Evolutionary conservation across 31 red algal genomes (phyloP).

Genomic region (Asparagopsis taxiformis): DNA sequence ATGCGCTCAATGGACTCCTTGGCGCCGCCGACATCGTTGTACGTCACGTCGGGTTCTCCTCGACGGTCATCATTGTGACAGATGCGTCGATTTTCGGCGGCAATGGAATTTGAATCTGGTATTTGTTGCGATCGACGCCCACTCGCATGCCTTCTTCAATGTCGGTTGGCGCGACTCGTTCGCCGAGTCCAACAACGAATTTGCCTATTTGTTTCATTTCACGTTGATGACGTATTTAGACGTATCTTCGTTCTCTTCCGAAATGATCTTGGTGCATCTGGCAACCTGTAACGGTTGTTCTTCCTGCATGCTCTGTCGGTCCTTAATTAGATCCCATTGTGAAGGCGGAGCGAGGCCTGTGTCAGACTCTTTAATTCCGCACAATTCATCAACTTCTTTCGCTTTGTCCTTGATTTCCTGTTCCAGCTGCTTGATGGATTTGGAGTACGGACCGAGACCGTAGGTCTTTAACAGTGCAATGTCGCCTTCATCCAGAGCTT

Average conservation of each 20-base stretch:
- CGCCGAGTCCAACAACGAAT: conserved; percentile 96
- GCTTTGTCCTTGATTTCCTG: conserved; percentile 96
- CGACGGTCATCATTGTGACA: conserved; percentile 99
- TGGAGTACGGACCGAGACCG: conserved; percentile 95
- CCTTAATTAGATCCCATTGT: conserved; percentile 97
- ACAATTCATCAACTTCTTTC: conserved; percentile 90
- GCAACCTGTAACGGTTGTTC: conserved; percentile 99
- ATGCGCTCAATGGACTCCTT: conserved; percentile 98
- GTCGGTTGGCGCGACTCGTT: conserved; percentile 96
- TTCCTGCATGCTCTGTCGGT: conserved; percentile 95
- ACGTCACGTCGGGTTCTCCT: conserved; percentile 99
- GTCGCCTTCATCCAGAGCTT: conserved; percentile 94
- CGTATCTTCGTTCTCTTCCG: conserved; percentile 68
- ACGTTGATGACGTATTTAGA: conserved; percentile 99
- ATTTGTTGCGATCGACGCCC: conserved; percentile 99
- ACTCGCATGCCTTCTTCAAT: conserved; percentile 99
- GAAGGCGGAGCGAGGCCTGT: conserved; percentile 97
- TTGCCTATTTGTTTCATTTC: conserved; percentile 94
- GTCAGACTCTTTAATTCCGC: conserved; percentile 94
- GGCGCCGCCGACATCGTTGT: conserved; percentile 94
- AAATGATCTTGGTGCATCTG: conserved; percentile 98
- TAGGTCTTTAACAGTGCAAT: conserved; percentile 98
- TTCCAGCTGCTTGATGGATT: conserved; percentile 84
- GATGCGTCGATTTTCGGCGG: conserved; percentile 98
- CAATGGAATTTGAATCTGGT: conserved; percentile 99